phyloP scores from a whole-genome alignment of 768 basidiomycete species.

The Hirschioporus abietinus region DNA sequence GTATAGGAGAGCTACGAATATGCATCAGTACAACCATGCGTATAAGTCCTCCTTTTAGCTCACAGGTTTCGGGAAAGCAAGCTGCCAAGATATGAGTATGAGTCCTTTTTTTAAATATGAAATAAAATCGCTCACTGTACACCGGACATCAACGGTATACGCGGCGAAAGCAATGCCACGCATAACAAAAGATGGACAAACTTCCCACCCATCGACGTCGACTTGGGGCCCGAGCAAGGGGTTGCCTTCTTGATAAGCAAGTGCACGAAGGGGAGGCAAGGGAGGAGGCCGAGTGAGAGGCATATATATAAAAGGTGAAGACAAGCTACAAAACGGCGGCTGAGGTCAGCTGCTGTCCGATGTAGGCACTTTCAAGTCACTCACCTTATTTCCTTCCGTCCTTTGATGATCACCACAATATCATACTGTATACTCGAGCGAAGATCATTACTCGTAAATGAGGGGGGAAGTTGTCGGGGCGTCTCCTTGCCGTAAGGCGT shows the following conservation, averaged over 20 bases:
- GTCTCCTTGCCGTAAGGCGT: not conserved
- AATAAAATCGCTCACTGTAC: not conserved
- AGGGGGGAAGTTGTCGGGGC: not conserved
- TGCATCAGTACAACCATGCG: not conserved
- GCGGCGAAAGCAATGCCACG: conserved; percentile 5
- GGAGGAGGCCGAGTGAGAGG: conserved; percentile 14
- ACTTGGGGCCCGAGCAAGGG: conserved; percentile 6
- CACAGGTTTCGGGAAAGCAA: not conserved
- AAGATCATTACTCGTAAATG: not conserved
- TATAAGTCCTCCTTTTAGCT: not conserved
- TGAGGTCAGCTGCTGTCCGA: not conserved
- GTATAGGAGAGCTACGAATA: conserved; percentile 3
- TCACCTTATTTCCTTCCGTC: not conserved
- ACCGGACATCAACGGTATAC: conserved; percentile 6
- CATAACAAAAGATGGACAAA: conserved; percentile 10
- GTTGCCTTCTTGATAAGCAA: conserved; percentile 10
- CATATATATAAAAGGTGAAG: conserved; percentile 12
- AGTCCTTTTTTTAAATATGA: not conserved
- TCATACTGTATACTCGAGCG: not conserved
- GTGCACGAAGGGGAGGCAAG: conserved; percentile 13
- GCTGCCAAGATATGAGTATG: not conserved
- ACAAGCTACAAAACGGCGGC: conserved; percentile 6
- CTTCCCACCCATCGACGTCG: conserved; percentile 18
- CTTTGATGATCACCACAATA: not conserved
- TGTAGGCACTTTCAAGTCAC: not conserved